Conservation (phyloP, 352 stramenopile genomes). For the Pythium plurisporium region DNA sequence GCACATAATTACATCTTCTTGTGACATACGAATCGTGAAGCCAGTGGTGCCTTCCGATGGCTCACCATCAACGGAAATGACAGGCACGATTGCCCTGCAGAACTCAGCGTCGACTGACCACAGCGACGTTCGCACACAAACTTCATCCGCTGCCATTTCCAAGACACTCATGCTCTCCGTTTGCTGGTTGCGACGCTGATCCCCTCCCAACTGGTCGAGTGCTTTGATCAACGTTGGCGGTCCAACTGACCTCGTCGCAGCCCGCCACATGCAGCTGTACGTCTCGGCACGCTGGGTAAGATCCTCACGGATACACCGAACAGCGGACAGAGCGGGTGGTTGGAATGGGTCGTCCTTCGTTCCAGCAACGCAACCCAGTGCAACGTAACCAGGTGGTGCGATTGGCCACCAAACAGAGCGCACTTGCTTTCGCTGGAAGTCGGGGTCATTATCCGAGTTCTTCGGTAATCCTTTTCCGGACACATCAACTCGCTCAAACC, state of each 20-base stretch:
- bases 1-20: conserved; percentile 76
- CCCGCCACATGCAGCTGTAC: conserved; percentile 64
- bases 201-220: conserved; percentile 16
- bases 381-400: conserved; percentile 68
- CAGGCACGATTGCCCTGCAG: conserved; percentile 46
- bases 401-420: conserved; percentile 83
- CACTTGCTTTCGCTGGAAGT: conserved; percentile 82
- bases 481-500: conserved; percentile 80
- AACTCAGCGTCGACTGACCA: conserved; percentile 70
- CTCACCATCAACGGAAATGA: conserved; percentile 48
- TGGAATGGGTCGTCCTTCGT: conserved; percentile 79
- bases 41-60: conserved; percentile 15
- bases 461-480: conserved; percentile 74
- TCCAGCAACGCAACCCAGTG: conserved; percentile 70
- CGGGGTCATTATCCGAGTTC: conserved; percentile 65
- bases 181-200: conserved; percentile 20
- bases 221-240: conserved; percentile 22
- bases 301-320: conserved; percentile 74
- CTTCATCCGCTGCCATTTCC: conserved; percentile 33
- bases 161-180: conserved; percentile 20
- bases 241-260: conserved; percentile 32
- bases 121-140: conserved; percentile 61
- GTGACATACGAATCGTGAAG: conserved; percentile 57
- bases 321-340: conserved; percentile 41
- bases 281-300: conserved; percentile 58